Evolutionary conservation across 2,329 filamentous ascomycete genomes (phyloP), one percentile per base, ranked within the genome.

Genomic region (Blastomyces gilchristii): DNA sequence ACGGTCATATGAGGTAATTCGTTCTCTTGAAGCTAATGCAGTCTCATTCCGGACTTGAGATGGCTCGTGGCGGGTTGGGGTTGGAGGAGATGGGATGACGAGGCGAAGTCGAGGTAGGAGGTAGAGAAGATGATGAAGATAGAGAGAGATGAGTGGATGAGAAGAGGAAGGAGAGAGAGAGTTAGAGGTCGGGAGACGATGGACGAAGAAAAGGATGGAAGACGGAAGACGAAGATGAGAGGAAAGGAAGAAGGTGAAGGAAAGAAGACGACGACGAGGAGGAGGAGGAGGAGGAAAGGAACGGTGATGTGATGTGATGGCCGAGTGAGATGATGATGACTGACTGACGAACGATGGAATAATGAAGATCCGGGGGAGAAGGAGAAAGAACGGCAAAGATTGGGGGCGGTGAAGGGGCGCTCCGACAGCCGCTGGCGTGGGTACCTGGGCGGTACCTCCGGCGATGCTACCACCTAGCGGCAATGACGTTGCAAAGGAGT

Each of bases 61-160:
- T 14, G 47, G 22, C 5, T 50, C 22, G 56, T 63, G 65, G 65
- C 60, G 66, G 66, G 63, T 64, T 67, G 67, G 65, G 63, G 63
- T 63, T 65, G 45, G 62, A 66, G 34, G 62, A 65, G 14, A 25
- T 66, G 68, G 64, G 67, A 68, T 66, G 66, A 66, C 39, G 52
- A 39, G 61, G 58, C 64, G 66, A 65, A 14, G 50, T 31, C 43
- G 43, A 28, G 22, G 31, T 25, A 43, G 25, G 2, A 59, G 52
- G 37, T 39, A n/a, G 53, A n/a, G 11, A 9, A 25, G 4, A 49
- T 34, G 53, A n/a, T 14, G 52, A 47, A 8, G 39, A 41, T 53
- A 22, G 12, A 49, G 43, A 12, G 9, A 18, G 31, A 37, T 39
- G n/a, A 18, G 6, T 18, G 18, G 16, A 22, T 9, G 52, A 22